Evolutionary conservation across 805 yeast genomes (phyloP).

Genomic region (Ogataea nitratoaversa): DNA sequence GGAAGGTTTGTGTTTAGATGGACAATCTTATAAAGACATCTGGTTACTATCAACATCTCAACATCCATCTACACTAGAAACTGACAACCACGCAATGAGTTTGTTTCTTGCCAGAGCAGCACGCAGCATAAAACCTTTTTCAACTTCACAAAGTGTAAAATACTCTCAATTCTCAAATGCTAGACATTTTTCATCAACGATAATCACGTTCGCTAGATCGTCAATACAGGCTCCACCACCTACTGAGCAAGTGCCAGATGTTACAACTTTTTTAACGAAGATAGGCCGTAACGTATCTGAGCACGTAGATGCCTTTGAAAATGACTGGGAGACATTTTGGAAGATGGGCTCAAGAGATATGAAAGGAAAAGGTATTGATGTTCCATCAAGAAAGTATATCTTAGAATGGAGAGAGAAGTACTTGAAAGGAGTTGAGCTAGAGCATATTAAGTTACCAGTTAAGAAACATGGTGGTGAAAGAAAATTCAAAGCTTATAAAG

Average conservation of each 20-base stretch:
- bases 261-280: conserved; percentile 62
- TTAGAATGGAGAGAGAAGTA: conserved; percentile 68
- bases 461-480: conserved; percentile 90
- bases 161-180: neutral
- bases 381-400: conserved; percentile 67
- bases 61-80: no score
- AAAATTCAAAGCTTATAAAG: conserved; percentile 60
- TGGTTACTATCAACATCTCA: no score
- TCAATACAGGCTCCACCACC: conserved; percentile 42
- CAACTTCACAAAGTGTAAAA: neutral
- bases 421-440: conserved; percentile 47
- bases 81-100: neutral
- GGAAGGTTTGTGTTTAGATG: no score
- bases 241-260: conserved; percentile 58
- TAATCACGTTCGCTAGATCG: neutral
- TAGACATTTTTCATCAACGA: conserved; percentile 9
- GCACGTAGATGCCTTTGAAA: conserved; percentile 62
- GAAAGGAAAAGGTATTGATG: conserved; percentile 76
- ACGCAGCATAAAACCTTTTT: neutral
- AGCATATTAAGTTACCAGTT: conserved; percentile 53
- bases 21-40: no score
- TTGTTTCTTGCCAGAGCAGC: neutral
- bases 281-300: conserved; percentile 78
- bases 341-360: conserved; percentile 47
- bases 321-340: conserved; percentile 67